Evolutionary conservation across 1,284 basidiomycete genomes (phyloP).

Genomic region (Ustilago sp.): DNA sequence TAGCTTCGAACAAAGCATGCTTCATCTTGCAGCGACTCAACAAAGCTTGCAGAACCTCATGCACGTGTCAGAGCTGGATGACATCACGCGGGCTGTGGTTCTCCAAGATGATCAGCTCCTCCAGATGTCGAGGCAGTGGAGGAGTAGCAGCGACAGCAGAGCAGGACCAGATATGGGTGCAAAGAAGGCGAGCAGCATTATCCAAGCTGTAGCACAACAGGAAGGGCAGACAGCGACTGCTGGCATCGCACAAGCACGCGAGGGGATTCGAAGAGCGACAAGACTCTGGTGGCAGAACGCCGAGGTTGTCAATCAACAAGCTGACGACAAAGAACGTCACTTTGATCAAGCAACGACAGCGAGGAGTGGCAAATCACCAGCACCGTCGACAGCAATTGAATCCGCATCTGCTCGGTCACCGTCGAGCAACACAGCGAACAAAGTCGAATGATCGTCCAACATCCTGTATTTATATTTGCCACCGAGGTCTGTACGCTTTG

Average conservation of each 20-base stretch:
- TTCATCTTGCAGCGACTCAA: conserved; percentile 36
- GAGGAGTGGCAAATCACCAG: neutral
- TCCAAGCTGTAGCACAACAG: conserved; percentile 10
- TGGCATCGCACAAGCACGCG: conserved; percentile 25
- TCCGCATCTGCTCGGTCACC: neutral
- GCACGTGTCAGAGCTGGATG: conserved; percentile 29
- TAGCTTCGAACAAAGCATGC: conserved; percentile 33
- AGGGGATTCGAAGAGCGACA: conserved; percentile 17
- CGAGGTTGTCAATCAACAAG: conserved; percentile 20
- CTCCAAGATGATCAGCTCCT: conserved; percentile 28
- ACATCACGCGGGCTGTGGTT: conserved; percentile 22
- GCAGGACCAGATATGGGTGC: conserved; percentile 10
- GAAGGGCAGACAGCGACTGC: conserved; percentile 16
- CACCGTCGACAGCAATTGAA: neutral
- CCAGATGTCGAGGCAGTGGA: conserved; percentile 12
- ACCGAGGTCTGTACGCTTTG: neutral
- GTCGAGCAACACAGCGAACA: neutral
- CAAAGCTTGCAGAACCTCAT: conserved; percentile 27
- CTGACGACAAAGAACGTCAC: conserved; percentile 11
- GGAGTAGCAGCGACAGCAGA: neutral
- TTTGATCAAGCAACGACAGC: neutral
- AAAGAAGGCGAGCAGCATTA: conserved; percentile 14
- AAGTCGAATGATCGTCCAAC: neutral
- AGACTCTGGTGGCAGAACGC: conserved; percentile 23
- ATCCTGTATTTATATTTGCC: conserved; percentile 8